Evolutionary conservation across 2,329 filamentous ascomycete genomes (phyloP).

Genomic region (Huntiella omanensis): DNA sequence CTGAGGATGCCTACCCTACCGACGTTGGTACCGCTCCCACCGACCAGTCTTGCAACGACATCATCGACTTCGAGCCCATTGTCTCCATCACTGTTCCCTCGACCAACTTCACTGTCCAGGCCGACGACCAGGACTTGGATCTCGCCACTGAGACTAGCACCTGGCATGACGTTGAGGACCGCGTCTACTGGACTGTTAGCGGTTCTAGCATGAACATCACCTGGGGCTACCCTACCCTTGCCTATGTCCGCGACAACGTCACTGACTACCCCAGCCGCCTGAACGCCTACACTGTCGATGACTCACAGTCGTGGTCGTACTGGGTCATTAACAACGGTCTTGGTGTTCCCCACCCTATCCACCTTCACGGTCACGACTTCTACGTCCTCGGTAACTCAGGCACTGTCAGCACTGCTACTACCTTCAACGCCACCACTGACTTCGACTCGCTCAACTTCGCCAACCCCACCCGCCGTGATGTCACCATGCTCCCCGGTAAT

Average conservation of each 20-base stretch:
- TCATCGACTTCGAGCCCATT: constrained; percentile 15
- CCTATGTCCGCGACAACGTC: constrained; percentile 13
- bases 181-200: constrained; percentile 19
- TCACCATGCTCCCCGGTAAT: constrained; percentile 25
- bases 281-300: constrained; percentile 13
- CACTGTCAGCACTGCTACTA: constrained; percentile 7
- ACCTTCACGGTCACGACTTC: constrained; percentile 32
- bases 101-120: constrained; percentile 13
- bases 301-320: constrained; percentile 16
- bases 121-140: constrained; percentile 11
- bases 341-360: constrained; percentile 24
- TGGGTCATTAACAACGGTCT: constrained; percentile 18
- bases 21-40: constrained; percentile 15
- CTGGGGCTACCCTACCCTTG: constrained; percentile 23
- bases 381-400: constrained; percentile 21
- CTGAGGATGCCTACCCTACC: constrained; percentile 16
- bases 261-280: constrained; percentile 12
- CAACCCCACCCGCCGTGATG: constrained; percentile 34
- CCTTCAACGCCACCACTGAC: constrained; percentile 17
- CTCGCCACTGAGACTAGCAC: constrained; percentile 13
- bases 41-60: constrained; percentile 14
- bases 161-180: constrained; percentile 13
- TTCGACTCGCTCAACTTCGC: constrained; percentile 21
- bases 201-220: constrained; percentile 19
- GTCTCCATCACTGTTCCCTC: constrained; percentile 15